Conservation (phyloP, 2,329 filamentous ascomycete genomes). For the Dactylonectria estremocensis region DNA sequence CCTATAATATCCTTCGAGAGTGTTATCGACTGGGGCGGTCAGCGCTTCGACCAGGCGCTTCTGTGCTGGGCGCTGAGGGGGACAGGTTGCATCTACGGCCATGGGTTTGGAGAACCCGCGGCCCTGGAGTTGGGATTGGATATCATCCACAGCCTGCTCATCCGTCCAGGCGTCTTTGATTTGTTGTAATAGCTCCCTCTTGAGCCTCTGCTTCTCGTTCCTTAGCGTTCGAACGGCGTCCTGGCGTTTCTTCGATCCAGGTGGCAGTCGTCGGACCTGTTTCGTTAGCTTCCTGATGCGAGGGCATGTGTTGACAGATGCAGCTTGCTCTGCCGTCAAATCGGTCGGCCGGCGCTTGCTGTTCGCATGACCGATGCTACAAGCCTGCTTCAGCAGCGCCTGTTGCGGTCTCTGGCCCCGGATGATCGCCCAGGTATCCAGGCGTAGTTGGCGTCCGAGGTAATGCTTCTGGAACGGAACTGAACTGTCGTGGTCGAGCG, state of each 20-base stretch:
- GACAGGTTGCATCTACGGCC: background rate
- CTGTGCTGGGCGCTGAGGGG: constrained; percentile 17
- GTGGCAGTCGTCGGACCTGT: background rate
- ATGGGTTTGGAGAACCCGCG: constrained; percentile 32
- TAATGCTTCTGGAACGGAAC: too few species aligned
- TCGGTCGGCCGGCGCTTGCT: constrained; percentile 34
- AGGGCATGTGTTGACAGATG: constrained; percentile 27
- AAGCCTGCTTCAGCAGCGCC: constrained; percentile 36
- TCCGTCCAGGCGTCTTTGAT: constrained; percentile 35
- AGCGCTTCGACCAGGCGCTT: background rate
- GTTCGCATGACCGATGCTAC: constrained; percentile 22
- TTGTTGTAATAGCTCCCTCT: constrained; percentile 29
- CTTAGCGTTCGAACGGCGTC: background rate
- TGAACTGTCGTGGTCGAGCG: too few species aligned
- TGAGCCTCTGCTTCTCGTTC: background rate
- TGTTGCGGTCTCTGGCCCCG: constrained; percentile 21
- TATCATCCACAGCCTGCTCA: constrained; percentile 40
- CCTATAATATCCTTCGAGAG: too few species aligned
- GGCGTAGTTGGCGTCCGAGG: background rate
- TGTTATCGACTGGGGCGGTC: too few species aligned
- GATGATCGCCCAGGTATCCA: constrained; percentile 34
- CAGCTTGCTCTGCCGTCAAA: constrained; percentile 35
- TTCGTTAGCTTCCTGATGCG: constrained; percentile 5
- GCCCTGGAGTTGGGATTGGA: constrained; percentile 39
- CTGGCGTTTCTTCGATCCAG: constrained; percentile 10